These are phyloP conservation scores for Acacia concinna DNA, from an alignment of 331 rosid genomes.

Conservation along the genomic window DNA sequence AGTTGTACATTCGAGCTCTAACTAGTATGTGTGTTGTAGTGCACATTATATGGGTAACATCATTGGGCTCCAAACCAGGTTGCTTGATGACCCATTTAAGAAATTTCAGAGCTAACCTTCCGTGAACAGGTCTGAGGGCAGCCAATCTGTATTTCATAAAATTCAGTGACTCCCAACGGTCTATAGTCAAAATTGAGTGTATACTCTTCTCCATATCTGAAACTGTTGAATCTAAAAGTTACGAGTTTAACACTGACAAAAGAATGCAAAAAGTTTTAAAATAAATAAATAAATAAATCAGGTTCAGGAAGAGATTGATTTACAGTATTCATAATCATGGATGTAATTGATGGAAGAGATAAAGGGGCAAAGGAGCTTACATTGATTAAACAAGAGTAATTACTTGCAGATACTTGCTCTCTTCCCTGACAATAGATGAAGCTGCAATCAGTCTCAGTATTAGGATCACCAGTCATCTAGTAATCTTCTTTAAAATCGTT, in stretches of 20 bases:
- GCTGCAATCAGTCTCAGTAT: not conserved
- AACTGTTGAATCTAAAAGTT: slow-evolving; percentile 24
- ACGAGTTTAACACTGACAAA: slow-evolving; percentile 29
- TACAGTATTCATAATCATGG: not conserved
- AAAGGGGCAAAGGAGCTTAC: not conserved
- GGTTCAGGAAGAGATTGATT: not conserved
- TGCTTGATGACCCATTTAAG: slow-evolving; percentile 69
- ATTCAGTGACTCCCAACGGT: slow-evolving; percentile 81
- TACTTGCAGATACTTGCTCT: not conserved
- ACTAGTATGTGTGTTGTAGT: slow-evolving; percentile 70
- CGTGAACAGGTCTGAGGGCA: slow-evolving; percentile 78
- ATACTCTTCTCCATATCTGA: slow-evolving; percentile 68
- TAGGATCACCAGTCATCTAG: not conserved
- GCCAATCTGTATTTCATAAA: slow-evolving; percentile 64
- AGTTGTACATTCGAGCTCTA: slow-evolving; percentile 70
- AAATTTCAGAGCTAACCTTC: slow-evolving; percentile 68
- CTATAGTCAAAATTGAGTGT: slow-evolving; percentile 60
- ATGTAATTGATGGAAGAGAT: not conserved
- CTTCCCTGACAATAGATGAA: not conserved
- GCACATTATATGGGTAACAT: slow-evolving; percentile 57
- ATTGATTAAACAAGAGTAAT: not conserved
- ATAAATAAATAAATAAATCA: not conserved
- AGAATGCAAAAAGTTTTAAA: not conserved
- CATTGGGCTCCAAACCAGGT: slow-evolving; percentile 65
- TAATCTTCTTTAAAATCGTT: not conserved